Percentiles rank a stretch among this genome's conserved stretches.
phyloP scores from a whole-genome alignment of 1,284 basidiomycete genomes.

The Microbotryomycetes sp. region DNA sequence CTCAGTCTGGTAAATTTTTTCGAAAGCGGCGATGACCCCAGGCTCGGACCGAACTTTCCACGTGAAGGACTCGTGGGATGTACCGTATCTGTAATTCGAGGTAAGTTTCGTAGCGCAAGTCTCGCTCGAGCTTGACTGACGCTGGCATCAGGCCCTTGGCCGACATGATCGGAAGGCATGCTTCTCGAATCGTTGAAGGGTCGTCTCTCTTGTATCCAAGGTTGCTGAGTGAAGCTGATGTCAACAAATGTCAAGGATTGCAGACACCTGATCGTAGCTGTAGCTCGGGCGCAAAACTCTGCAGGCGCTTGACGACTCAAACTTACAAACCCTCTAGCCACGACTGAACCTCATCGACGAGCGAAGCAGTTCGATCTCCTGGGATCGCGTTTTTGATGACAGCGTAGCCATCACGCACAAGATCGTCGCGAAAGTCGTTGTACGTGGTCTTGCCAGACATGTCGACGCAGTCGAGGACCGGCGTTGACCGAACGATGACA shows the following conservation, averaged over 20 bases:
- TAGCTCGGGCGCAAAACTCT: too few species aligned
- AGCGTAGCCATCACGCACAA: constrained; percentile 33
- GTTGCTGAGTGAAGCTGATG: too few species aligned
- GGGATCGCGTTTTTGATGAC: constrained; percentile 40
- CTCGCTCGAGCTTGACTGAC: background rate
- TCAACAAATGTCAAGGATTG: background rate
- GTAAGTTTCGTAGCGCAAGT: background rate
- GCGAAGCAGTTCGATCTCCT: constrained; percentile 31
- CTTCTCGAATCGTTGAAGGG: constrained; percentile 39
- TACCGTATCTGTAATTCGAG: background rate
- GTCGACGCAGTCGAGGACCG: constrained; percentile 10
- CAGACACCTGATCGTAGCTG: background rate
- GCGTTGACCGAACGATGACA: constrained; percentile 5
- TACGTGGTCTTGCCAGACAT: constrained; percentile 8
- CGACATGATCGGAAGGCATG: constrained; percentile 37
- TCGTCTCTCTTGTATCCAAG: constrained; percentile 43
- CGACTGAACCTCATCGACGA: background rate
- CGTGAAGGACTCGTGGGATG: constrained; percentile 39
- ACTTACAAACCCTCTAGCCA: constrained; percentile 9
- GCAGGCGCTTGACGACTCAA: too few species aligned
- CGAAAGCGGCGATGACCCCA: constrained; percentile 38
- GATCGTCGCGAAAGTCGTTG: constrained; percentile 11
- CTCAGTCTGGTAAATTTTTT: constrained; percentile 42
- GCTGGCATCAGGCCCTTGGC: background rate
- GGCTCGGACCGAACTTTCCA: constrained; percentile 37